Percentiles rank a stretch among this genome's conserved stretches.
phyloP scores from a whole-genome alignment of 768 basidiomycete genomes.

The Tubosaeta sp. region DNA sequence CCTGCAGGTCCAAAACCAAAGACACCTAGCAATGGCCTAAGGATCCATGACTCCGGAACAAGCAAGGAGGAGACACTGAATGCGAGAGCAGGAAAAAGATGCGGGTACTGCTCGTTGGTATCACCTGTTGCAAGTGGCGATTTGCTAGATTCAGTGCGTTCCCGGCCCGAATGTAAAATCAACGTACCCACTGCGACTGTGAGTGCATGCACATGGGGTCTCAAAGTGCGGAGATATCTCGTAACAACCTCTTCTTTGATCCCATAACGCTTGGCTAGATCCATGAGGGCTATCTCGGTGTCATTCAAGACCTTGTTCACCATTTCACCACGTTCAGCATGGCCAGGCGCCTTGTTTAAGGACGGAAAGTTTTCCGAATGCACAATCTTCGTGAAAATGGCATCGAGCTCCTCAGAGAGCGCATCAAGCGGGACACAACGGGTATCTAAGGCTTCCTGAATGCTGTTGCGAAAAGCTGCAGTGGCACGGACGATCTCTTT shows the following conservation, averaged over 20 bases:
- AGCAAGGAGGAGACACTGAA: conserved; percentile 4
- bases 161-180: not conserved
- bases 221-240: conserved; percentile 2
- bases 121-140: not conserved
- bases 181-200: conserved; percentile 9
- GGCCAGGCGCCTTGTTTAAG: conserved; percentile 1
- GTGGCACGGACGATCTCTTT: conserved; percentile 10
- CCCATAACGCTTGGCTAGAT: conserved; percentile 1
- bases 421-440: conserved; percentile 4
- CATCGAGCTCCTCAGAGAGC: conserved; percentile 11
- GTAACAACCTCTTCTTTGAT: conserved; percentile 5
- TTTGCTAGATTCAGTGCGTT: not conserved
- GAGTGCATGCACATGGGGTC: conserved; percentile 5
- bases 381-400: conserved; percentile 1
- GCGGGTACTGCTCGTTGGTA: conserved; percentile 11
- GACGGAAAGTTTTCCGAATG: conserved; percentile 1
- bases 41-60: conserved; percentile 13
- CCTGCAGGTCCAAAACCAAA: conserved; percentile 17
- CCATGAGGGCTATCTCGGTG: not conserved
- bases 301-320: conserved; percentile 8
- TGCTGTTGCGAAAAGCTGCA: conserved; percentile 7
- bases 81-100: conserved; percentile 1
- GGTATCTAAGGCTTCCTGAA: conserved; percentile 5
- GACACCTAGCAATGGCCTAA: conserved; percentile 7
- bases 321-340: conserved; percentile 1